Conservation (phyloP, 2,329 filamentous ascomycete genomes). For the Myriosclerotinia scirpicola region DNA sequence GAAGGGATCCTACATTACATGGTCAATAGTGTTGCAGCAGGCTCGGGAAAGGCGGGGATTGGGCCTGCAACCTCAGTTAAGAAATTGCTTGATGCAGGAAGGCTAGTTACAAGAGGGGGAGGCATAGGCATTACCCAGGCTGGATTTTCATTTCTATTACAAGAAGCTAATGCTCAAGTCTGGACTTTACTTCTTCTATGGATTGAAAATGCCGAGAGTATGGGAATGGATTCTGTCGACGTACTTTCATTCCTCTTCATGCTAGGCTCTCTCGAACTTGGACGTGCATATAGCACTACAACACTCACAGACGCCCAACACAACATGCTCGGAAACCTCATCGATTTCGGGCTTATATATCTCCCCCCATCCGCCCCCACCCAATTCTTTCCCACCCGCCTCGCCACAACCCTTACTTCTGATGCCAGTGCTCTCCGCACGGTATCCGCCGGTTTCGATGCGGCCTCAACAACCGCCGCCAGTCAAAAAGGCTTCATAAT, state of each 20-base stretch:
- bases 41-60: slow-evolving; percentile 48
- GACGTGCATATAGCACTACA: slow-evolving; percentile 83
- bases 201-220: slow-evolving; percentile 72
- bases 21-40: slow-evolving; percentile 69
- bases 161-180: slow-evolving; percentile 94
- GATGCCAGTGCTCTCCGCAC: slow-evolving; percentile 69
- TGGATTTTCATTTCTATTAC: slow-evolving; percentile 91
- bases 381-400: slow-evolving; percentile 84
- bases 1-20: slow-evolving; percentile 96
- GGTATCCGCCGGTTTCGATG: slow-evolving; percentile 66
- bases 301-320: slow-evolving; percentile 78
- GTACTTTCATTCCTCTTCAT: slow-evolving; percentile 96
- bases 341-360: slow-evolving; percentile 92
- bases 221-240: slow-evolving; percentile 81
- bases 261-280: slow-evolving; percentile 88
- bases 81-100: slow-evolving; percentile 75
- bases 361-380: slow-evolving; percentile 57
- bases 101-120: slow-evolving; percentile 66
- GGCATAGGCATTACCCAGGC: slow-evolving; percentile 80
- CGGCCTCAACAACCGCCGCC: slow-evolving; percentile 54
- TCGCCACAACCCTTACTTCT: slow-evolving; percentile 88
- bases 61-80: slow-evolving; percentile 77
- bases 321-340: slow-evolving; percentile 86
- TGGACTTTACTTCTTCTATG: slow-evolving; percentile 95
- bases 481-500: slow-evolving; percentile 79